These are phyloP conservation scores for Medicago ruthenica DNA, from an alignment of 306 rosid species.

Conservation along the genomic window DNA sequence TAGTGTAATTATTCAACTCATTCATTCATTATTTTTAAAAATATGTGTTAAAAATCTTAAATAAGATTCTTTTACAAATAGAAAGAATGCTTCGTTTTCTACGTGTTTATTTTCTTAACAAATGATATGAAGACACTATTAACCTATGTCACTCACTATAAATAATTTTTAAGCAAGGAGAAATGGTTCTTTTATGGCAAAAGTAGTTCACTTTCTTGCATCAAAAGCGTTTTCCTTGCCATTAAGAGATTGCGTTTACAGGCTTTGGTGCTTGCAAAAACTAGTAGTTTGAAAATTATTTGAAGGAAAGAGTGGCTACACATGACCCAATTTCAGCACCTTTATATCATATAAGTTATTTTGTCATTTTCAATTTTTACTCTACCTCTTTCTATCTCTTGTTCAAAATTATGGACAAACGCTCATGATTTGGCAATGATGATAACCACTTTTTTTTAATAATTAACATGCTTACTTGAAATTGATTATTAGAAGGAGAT, in stretches of 20 bases:
- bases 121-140: too few relatives aligned
- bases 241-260: slow-evolving; percentile 38
- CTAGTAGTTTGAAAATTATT: slow-evolving; percentile 6
- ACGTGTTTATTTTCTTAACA: too few relatives aligned
- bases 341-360: not conserved
- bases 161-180: slow-evolving; percentile 7
- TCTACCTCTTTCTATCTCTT: too few relatives aligned
- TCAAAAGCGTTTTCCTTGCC: slow-evolving; percentile 45
- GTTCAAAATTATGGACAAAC: not conserved
- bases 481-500: too few relatives aligned
- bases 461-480: too few relatives aligned
- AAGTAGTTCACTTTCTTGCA: slow-evolving; percentile 36
- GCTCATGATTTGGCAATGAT: not conserved
- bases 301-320: not conserved
- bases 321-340: not conserved
- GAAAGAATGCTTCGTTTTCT: too few relatives aligned
- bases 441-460: too few relatives aligned
- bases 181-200: slow-evolving; percentile 34
- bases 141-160: not conserved
- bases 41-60: too few relatives aligned
- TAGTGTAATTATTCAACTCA: too few relatives aligned
- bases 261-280: slow-evolving; percentile 27
- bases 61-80: too few relatives aligned
- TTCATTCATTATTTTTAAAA: too few relatives aligned
- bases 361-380: not conserved